These are phyloP conservation scores for Leccinum griseonigrum DNA, from an alignment of 1,284 basidiomycete genomes.

Conservation along the genomic window DNA sequence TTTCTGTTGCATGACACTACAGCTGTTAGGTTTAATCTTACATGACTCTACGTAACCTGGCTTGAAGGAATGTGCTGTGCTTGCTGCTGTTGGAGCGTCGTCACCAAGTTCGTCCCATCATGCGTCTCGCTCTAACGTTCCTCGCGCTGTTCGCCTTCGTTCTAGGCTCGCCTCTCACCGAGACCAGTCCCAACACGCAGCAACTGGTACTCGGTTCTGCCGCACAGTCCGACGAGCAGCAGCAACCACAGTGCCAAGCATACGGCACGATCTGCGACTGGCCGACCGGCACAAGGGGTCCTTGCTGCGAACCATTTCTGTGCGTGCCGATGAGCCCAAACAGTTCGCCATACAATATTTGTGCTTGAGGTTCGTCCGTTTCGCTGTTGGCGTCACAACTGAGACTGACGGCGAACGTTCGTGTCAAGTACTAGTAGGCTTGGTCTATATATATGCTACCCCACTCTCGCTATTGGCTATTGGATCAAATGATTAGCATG, in stretches of 20 bases:
- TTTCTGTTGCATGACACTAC: neutral
- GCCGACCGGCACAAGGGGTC: conserved; percentile 18
- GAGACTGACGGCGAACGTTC: neutral
- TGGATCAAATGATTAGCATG: neutral
- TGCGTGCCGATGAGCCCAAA: conserved; percentile 11
- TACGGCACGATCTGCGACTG: conserved; percentile 16
- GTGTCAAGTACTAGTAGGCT: neutral
- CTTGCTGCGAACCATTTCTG: conserved; percentile 15
- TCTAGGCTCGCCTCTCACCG: conserved; percentile 11
- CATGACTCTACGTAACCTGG: too few species aligned
- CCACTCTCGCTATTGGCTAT: neutral
- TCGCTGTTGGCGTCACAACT: neutral
- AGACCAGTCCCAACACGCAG: conserved; percentile 2
- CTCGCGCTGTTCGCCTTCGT: conserved; percentile 5
- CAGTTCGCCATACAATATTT: conserved; percentile 9
- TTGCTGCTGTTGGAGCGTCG: neutral
- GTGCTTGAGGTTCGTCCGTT: conserved; percentile 8
- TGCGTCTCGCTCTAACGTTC: conserved; percentile 10
- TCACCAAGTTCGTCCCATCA: neutral
- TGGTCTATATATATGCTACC: neutral
- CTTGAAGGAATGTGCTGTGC: too few species aligned
- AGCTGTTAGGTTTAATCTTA: neutral
- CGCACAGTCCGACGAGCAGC: neutral
- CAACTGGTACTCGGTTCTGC: conserved; percentile 5
- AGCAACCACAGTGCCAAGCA: neutral